Conservation (phyloP, 208 protist genomes). For the Novymonas esmeraldas region DNA sequence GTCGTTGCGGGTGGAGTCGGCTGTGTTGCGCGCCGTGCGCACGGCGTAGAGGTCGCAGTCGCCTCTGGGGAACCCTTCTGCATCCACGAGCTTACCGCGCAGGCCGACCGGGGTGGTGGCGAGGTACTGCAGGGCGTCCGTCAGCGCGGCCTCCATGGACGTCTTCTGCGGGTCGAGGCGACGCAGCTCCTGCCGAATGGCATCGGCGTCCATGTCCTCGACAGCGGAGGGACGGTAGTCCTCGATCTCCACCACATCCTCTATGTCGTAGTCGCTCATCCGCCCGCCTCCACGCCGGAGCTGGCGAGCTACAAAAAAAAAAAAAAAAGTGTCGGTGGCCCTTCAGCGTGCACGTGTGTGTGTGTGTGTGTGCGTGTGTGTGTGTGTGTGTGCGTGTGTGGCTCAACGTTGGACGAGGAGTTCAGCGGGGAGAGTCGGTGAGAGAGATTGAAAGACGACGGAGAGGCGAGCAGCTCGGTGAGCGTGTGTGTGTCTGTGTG, state of each 20-base stretch:
- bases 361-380: conserved; percentile 1
- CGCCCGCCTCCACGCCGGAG: neutral
- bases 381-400: too few species aligned
- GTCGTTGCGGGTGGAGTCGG: conserved; percentile 71
- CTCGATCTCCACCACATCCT: conserved; percentile 17
- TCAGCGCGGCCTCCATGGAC: conserved; percentile 38
- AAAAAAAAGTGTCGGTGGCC: neutral
- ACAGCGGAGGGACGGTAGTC: conserved; percentile 6
- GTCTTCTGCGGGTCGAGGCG: conserved; percentile 44
- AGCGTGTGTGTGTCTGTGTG: too few species aligned
- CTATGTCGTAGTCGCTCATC: neutral
- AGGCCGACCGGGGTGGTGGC: conserved; percentile 67
- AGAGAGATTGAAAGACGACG: too few species aligned
- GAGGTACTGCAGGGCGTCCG: conserved; percentile 69
- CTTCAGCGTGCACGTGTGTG: neutral
- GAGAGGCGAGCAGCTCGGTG: too few species aligned
- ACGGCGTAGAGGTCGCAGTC: conserved; percentile 92
- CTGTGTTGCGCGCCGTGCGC: conserved; percentile 64
- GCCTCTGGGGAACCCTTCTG: conserved; percentile 75
- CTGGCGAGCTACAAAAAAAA: neutral
- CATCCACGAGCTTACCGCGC: conserved; percentile 62
- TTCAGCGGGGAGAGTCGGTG: too few species aligned
- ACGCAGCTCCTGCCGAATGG: conserved; percentile 37
- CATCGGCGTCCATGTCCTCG: conserved; percentile 15
- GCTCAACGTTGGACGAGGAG: too few species aligned